Evolutionary conservation across 164 flowering plant genomes (phyloP).

Genomic region (Liquidambar formosana): DNA sequence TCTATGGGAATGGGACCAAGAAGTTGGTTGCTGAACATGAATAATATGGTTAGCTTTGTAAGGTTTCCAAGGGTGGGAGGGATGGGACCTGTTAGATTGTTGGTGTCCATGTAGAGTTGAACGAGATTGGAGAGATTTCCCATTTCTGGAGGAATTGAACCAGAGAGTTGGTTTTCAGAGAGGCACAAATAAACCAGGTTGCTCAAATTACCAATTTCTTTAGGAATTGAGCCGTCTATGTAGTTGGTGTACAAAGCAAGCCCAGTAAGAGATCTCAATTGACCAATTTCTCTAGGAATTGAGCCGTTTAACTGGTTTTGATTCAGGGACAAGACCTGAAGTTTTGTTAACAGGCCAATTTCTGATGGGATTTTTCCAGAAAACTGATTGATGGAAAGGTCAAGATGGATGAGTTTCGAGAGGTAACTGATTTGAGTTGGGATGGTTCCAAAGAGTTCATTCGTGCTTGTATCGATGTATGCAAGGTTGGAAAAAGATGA

Average conservation of each 20-base stretch:
- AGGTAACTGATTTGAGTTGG: conserved; percentile 20
- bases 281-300: conserved; percentile 14
- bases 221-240: conserved; percentile 18
- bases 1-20: too few relatives aligned
- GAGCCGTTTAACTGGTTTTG: too few relatives aligned
- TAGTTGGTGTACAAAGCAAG: conserved; percentile 13
- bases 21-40: conserved; percentile 5
- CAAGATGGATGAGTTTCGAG: conserved; percentile 3
- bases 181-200: background rate
- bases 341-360: too few relatives aligned
- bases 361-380: too few relatives aligned
- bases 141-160: conserved; percentile 27
- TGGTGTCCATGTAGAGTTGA: conserved; percentile 7
- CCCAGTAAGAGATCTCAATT: conserved; percentile 4
- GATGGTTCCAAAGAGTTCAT: conserved; percentile 16
- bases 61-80: conserved; percentile 20
- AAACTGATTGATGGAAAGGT: too few relatives aligned
- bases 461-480: conserved; percentile 5
- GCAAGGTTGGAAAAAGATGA: too few relatives aligned
- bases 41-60: conserved; percentile 1
- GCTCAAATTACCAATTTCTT: conserved; percentile 13
- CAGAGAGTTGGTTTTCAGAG: conserved; percentile 12
- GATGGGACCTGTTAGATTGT: conserved; percentile 22
- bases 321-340: background rate
- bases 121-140: conserved; percentile 22